Evolutionary conservation across 768 basidiomycete species (phyloP), one percentile per base, ranked within the genome.

Genomic region (Rhodotorula paludigena): DNA sequence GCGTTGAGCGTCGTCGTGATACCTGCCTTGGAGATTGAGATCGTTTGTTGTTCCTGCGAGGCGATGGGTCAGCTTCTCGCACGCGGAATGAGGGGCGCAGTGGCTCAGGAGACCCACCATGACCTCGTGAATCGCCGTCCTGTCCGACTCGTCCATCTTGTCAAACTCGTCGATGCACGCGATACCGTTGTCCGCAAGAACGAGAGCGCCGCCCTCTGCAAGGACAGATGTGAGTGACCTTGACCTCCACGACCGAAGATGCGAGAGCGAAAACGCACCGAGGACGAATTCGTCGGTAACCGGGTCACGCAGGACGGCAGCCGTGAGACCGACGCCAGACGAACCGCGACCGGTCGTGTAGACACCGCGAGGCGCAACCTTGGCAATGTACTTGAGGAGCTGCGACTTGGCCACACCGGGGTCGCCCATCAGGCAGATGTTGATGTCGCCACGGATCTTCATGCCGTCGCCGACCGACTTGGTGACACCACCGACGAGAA

Each of bases 121-220:
- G 67, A 99, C 96, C 83, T 99, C 96, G 80, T 99, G 96, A 69
- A 99, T 98, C 21, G 96, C 91, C 4, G 96, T 98, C 73, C 96
- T 83, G 78, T 98, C 96, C 1, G 90, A 79, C 80, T 99, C 96
- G 73, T 98, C 96, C 96, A 99, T 99, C 79, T 99, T 98, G 81
- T 99, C 96, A 77, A 99, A 99, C 77, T 99, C 96, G 73, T 99
- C 96, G 70, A 99, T 99, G 79, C 94, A 98, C 81, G 93, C 97
- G 76, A 99, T 99, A 36, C 96, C 96, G 73, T 99, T 99, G 79
- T 99, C 96, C 18, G 96, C 94, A 54, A 99, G 85, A 23, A 99
- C 96, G 60, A 99, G 85, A n/a, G 96, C 96, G 36, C 96, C 96
- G 9, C 96, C 96, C 90, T 99, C 96, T 97, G 79, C 33, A 30